Conservation (phyloP, 768 basidiomycete species). For the Fomitopsis serialis region DNA sequence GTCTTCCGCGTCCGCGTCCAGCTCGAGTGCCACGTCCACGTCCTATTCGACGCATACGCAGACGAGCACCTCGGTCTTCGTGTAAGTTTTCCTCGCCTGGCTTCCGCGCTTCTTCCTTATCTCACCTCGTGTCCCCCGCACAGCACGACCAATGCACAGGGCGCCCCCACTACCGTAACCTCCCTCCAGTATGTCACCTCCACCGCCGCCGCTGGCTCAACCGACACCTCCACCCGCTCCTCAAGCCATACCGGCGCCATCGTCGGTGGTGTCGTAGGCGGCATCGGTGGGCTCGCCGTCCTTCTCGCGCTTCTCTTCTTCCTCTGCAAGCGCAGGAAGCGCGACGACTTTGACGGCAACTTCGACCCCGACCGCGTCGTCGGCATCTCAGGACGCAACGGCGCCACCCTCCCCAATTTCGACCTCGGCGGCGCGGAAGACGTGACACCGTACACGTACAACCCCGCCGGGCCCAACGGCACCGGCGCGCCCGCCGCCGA, state of each 20-base stretch:
- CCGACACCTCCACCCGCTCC: conserved; percentile 5
- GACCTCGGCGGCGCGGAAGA: conserved; percentile 15
- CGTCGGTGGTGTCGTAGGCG: conserved; percentile 26
- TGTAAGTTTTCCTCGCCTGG: neutral
- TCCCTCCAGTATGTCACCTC: conserved; percentile 9
- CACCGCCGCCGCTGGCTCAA: conserved; percentile 8
- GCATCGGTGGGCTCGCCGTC: conserved; percentile 21
- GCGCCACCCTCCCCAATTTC: conserved; percentile 16
- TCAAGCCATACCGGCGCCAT: conserved; percentile 24
- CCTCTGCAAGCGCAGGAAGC: conserved; percentile 16
- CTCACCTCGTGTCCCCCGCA: neutral
- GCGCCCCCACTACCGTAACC: conserved; percentile 13
- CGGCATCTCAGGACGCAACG: conserved; percentile 20
- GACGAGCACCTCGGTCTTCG: neutral
- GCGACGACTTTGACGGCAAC: conserved; percentile 44
- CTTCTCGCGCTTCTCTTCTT: conserved; percentile 21
- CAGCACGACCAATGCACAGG: conserved; percentile 18
- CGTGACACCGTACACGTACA: conserved; percentile 19
- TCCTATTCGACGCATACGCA: neutral
- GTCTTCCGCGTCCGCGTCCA: neutral
- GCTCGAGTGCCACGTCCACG: neutral
- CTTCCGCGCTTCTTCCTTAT: neutral
- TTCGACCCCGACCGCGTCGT: conserved; percentile 43
- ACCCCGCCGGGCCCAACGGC: conserved; percentile 6
- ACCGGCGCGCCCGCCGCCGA: neutral